These are phyloP conservation scores for Neoascochyta sp. DNA, from an alignment of 2,329 filamentous ascomycete species.

Conservation along the genomic window DNA sequence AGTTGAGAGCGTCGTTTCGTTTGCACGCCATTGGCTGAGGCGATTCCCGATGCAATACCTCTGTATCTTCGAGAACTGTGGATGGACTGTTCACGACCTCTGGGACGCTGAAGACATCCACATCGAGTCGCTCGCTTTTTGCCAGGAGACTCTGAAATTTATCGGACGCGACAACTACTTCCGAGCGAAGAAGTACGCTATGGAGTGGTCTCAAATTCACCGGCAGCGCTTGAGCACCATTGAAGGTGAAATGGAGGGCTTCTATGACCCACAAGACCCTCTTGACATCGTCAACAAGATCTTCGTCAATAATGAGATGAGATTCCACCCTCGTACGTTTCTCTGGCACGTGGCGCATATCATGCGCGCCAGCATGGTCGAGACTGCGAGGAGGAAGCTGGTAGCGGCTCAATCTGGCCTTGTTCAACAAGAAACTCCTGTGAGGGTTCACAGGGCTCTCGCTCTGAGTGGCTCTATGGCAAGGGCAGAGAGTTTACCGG, in stretches of 20 bases:
- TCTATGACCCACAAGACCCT: conserved; percentile 17
- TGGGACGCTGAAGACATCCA: conserved; percentile 36
- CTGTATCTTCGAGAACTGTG: conserved; percentile 24
- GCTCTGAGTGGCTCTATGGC: too few species aligned
- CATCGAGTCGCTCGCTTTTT: conserved; percentile 26
- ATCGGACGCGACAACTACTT: conserved; percentile 24
- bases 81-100: conserved; percentile 29
- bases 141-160: conserved; percentile 25
- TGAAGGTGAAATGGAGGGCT: conserved; percentile 10
- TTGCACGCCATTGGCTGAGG: conserved; percentile 18
- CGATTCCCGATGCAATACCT: conserved; percentile 24
- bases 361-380: conserved; percentile 18
- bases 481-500: too few species aligned
- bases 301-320: conserved; percentile 24
- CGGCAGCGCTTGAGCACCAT: conserved; percentile 17
- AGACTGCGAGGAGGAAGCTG: too few species aligned
- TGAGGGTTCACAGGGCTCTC: too few species aligned
- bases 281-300: conserved; percentile 26
- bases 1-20: conserved; percentile 13
- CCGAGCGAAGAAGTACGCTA: conserved; percentile 17
- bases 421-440: too few species aligned
- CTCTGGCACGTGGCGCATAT: conserved; percentile 28
- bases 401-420: too few species aligned
- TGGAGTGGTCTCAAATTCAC: conserved; percentile 20
- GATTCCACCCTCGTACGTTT: conserved; percentile 22